Evolutionary conservation across 1,284 basidiomycete species (phyloP), one percentile per base, ranked within the genome.

Genomic region (Sporisorium reilianum): DNA sequence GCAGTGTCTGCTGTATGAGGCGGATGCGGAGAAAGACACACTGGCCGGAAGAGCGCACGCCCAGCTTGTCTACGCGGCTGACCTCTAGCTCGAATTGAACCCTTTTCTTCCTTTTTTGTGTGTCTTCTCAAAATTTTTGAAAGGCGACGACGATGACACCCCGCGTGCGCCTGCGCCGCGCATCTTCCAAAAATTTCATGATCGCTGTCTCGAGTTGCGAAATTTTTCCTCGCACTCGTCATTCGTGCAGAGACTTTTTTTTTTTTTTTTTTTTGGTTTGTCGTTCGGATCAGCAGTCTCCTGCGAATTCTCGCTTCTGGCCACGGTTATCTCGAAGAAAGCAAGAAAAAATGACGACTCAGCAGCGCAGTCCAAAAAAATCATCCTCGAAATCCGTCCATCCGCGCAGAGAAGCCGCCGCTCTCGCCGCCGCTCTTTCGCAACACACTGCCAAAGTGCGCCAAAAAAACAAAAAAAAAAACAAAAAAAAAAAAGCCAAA

Each of bases 161-260:
- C n/a, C n/a, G n/a, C n/a, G n/a, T n/a, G n/a, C n/a, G n/a, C n/a
- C n/a, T n/a, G 3, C 28, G 28, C 46, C 11, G 22, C 44, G 16
- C 16, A 28, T 28, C 22, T 34, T 55, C n/a, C 7, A 3, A 18
- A 55, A 34, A 41, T 41, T 55, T 45, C 42, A 55, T 10, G 22
- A 34, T 18, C 6, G 54, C 34, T 32, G 22, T 55, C 14, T 46
- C 42, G n/a, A 34, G 25, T 48, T 34, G 54, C 44, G 54, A 46
- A 55, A 46, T 55, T 55, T 55, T 55, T 20, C 1, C 14, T 7
- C 8, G 25, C 12, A n/a, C n/a, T n/a, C n/a, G n/a, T n/a, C n/a
- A n/a, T n/a, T n/a, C n/a, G n/a, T 53, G 36, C 51, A 53, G 34
- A 41, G n/a, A n/a, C n/a, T n/a, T n/a, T n/a, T n/a, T n/a, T n/a